Conservation (phyloP, 768 basidiomycete genomes). For the Coprinellus micaceus region DNA sequence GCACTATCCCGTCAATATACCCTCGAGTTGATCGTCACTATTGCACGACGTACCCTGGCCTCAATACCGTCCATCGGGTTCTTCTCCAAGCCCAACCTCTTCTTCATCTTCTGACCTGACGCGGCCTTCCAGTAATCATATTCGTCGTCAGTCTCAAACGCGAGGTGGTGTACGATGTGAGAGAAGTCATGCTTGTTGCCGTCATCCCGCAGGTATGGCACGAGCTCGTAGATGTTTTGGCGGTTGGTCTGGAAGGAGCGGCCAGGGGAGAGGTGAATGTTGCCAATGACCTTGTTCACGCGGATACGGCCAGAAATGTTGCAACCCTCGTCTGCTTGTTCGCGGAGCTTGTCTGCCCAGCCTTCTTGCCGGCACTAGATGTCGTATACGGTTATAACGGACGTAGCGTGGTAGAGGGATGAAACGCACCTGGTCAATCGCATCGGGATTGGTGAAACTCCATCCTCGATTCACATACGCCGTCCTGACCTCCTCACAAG, state of each 20-base stretch:
- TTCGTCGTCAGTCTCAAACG: constrained; percentile 82
- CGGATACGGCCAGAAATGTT: constrained; percentile 87
- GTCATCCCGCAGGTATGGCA: constrained; percentile 90
- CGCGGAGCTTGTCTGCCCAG: constrained; percentile 90
- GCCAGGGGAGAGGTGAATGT: constrained; percentile 92
- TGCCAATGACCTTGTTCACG: constrained; percentile 96
- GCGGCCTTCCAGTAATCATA: constrained; percentile 66
- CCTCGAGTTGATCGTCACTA: too few relatives aligned
- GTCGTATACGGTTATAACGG: neutral
- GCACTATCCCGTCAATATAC: too few relatives aligned
- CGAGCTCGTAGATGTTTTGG: constrained; percentile 80
- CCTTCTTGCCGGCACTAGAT: constrained; percentile 87
- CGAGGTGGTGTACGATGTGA: constrained; percentile 77
- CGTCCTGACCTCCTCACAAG: constrained; percentile 90
- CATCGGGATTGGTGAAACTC: constrained; percentile 89
- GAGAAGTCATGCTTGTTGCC: constrained; percentile 91
- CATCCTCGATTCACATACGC: constrained; percentile 90
- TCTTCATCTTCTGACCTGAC: constrained; percentile 59
- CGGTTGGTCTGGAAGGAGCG: constrained; percentile 87
- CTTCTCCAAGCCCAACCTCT: constrained; percentile 64
- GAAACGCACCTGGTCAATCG: constrained; percentile 80
- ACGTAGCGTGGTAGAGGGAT: neutral
- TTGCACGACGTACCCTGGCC: constrained; percentile 47
- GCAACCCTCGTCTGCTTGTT: constrained; percentile 93
- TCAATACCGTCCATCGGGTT: constrained; percentile 75